phyloP scores from a whole-genome alignment of 495 filamentous ascomycete species.

The Baudoinia panamericana region DNA sequence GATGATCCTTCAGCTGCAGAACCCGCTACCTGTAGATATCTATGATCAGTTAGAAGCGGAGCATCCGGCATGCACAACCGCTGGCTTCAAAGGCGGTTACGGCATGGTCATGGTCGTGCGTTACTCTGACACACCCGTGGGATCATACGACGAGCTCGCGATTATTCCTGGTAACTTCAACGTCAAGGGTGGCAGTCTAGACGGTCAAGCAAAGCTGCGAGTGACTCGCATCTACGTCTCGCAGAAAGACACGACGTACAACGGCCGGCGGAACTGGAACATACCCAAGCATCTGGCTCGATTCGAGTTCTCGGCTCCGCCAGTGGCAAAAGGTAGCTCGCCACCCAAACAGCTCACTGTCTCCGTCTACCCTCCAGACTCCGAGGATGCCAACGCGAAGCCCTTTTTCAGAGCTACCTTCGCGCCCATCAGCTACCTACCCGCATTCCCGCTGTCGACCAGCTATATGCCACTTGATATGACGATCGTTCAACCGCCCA shows the following conservation, averaged over 20 bases:
- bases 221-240: conserved; percentile 41
- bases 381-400: conserved; percentile 2
- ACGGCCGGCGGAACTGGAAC: conserved; percentile 40
- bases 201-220: conserved; percentile 22
- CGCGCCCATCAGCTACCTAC: conserved; percentile 30
- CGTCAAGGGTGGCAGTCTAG: conserved; percentile 19
- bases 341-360: conserved; percentile 24
- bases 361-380: conserved; percentile 30
- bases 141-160: conserved; percentile 40
- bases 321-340: conserved; percentile 19
- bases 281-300: conserved; percentile 42
- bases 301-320: conserved; percentile 35
- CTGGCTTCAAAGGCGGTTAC: conserved; percentile 33
- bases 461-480: conserved; percentile 22
- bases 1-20: conserved; percentile 9
- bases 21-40: conserved; percentile 15
- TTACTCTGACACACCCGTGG: conserved; percentile 38
- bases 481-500: conserved; percentile 35
- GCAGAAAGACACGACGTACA: conserved; percentile 36
- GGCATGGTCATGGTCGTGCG: conserved; percentile 37
- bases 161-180: conserved; percentile 35
- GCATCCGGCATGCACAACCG: conserved; percentile 6
- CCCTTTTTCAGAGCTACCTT: conserved; percentile 36
- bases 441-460: conserved; percentile 33
- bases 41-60: conserved; percentile 21